Evolutionary conservation across 108 stramenopile species (phyloP).

Genomic region (Cyclotella baltica): DNA sequence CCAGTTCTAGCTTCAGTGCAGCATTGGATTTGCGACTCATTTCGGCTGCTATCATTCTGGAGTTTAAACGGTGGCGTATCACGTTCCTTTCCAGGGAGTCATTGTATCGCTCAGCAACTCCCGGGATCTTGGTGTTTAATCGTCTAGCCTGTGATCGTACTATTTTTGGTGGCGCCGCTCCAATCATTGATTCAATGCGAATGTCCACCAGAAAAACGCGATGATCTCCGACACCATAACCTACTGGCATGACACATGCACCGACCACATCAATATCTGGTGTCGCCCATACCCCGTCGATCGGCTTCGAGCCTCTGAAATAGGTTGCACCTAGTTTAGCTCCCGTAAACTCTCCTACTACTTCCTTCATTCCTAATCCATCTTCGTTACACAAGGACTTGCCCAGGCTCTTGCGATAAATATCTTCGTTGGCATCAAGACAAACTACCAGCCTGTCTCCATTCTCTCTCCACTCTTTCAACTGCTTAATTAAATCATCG

Average conservation of each 20-base stretch:
- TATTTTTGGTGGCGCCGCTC: background rate
- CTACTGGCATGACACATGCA: slow-evolving; percentile 22
- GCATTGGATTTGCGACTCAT: background rate
- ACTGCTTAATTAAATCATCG: no score
- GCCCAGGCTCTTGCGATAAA: no score
- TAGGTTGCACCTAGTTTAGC: no score
- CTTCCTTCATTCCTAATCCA: no score
- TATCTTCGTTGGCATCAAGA: no score
- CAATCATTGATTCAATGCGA: slow-evolving; percentile 1
- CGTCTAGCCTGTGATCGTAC: background rate
- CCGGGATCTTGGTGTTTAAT: slow-evolving; percentile 10
- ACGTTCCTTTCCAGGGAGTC: background rate
- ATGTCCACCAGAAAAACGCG: slow-evolving; percentile 11
- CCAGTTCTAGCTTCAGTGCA: background rate
- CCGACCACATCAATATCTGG: background rate
- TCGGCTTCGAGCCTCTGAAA: no score
- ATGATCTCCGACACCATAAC: slow-evolving; percentile 29
- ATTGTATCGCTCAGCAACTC: slow-evolving; percentile 9
- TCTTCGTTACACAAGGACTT: no score
- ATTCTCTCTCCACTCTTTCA: no score
- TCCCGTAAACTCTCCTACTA: no score
- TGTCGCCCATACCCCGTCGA: slow-evolving; percentile 22
- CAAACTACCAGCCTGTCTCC: no score
- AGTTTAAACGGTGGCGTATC: slow-evolving; percentile 1
- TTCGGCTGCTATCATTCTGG: background rate